Percentiles rank a stretch among this genome's conserved stretches.
Evolutionary conservation across 2,329 filamentous ascomycete genomes (phyloP).

Genomic region (Diaporthe sp.): DNA sequence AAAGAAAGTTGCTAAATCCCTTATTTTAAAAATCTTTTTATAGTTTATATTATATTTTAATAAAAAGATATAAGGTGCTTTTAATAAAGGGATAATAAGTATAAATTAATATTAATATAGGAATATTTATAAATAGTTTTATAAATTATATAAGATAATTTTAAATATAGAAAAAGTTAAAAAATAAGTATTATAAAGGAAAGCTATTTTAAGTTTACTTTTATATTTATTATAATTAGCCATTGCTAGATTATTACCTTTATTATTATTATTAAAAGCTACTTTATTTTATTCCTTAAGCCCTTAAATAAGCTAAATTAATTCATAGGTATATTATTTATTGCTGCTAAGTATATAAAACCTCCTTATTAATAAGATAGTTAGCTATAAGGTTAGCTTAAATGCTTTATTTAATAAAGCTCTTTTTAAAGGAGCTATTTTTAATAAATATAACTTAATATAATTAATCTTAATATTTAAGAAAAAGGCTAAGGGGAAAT

Average conservation of each 20-base stretch:
- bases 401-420: neutral
- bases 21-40: no score
- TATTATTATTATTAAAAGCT: no score
- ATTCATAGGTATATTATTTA: neutral
- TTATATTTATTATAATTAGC: neutral
- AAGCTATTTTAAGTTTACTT: no score
- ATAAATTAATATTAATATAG: neutral
- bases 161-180: no score
- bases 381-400: neutral
- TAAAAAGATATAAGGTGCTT: neutral
- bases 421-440: neutral
- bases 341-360: neutral
- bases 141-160: neutral
- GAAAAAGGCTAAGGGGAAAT: no score
- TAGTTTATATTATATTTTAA: no score
- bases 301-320: neutral
- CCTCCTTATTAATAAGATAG: neutral
- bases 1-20: no score
- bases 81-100: neutral
- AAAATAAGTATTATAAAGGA: neutral
- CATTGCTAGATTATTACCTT: neutral
- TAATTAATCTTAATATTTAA: no score
- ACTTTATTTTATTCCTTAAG: fast-evolving
- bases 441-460: neutral
- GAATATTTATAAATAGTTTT: neutral